Evolutionary conservation across 2,329 filamentous ascomycete genomes (phyloP).

Genomic region (Monosporascus cannonballus): DNA sequence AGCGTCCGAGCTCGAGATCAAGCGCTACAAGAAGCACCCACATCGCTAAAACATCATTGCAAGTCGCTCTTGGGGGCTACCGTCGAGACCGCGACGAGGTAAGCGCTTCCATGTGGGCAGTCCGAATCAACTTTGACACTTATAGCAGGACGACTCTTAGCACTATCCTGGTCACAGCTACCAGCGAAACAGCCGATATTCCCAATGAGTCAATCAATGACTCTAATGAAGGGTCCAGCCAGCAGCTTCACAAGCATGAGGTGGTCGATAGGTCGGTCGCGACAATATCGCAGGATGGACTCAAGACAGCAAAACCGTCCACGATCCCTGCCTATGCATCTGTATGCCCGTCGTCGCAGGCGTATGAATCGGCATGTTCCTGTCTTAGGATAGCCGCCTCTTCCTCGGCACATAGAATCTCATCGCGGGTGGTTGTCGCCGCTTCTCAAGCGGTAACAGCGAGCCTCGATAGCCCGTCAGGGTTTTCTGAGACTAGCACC

Average conservation of each 20-base stretch:
- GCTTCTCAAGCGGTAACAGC: conserved; percentile 3
- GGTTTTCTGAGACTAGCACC: not conserved
- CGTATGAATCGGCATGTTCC: conserved; percentile 15
- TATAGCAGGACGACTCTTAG: conserved; percentile 4
- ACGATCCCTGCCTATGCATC: conserved; percentile 12
- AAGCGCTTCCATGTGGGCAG: not conserved
- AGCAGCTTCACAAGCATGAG: conserved; percentile 13
- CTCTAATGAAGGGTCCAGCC: conserved; percentile 7
- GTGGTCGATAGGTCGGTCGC: conserved; percentile 8
- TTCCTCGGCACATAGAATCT: not conserved
- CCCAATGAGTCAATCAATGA: conserved; percentile 7
- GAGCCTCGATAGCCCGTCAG: conserved; percentile 2
- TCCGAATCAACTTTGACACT: not conserved
- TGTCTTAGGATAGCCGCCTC: conserved; percentile 8
- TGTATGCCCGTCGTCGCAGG: conserved; percentile 8
- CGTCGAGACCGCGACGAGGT: conserved; percentile 7
- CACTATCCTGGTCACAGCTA: conserved; percentile 3
- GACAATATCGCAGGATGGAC: conserved; percentile 1
- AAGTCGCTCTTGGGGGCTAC: conserved; percentile 4
- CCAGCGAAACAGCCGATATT: conserved; percentile 6
- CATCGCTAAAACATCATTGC: conserved; percentile 7
- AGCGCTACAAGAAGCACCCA: conserved; percentile 2
- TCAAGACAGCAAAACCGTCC: not conserved
- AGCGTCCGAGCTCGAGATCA: not conserved
- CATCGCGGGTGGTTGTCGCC: conserved; percentile 2